phyloP scores from a whole-genome alignment of 495 filamentous ascomycete genomes.

The Tuber brumale region DNA sequence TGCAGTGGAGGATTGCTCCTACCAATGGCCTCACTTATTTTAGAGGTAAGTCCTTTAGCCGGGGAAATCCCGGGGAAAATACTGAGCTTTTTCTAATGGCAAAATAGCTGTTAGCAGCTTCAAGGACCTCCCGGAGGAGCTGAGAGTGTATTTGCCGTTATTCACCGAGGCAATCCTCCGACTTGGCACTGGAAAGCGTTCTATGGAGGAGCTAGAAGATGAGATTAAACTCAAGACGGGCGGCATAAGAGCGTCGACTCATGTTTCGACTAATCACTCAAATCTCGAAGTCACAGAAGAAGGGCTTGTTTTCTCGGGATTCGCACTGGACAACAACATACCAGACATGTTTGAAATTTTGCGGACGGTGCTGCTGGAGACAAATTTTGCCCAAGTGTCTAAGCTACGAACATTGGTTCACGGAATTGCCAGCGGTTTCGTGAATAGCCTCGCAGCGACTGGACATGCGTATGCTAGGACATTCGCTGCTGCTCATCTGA shows the following conservation, averaged over 20 bases:
- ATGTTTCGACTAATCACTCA: constrained; percentile 65
- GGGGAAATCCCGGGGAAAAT: background rate
- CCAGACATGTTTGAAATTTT: constrained; percentile 84
- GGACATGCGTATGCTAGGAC: constrained; percentile 79
- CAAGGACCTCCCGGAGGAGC: constrained; percentile 71
- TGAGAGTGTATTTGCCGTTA: constrained; percentile 76
- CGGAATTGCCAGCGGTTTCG: constrained; percentile 75
- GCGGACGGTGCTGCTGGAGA: constrained; percentile 71
- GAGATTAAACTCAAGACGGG: constrained; percentile 93
- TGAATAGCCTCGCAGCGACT: constrained; percentile 79
- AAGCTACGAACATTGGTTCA: constrained; percentile 77
- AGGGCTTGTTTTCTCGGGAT: constrained; percentile 74
- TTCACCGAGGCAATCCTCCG: constrained; percentile 92
- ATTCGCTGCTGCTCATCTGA: constrained; percentile 73
- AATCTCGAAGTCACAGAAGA: constrained; percentile 65
- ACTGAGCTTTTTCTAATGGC: constrained; percentile 1
- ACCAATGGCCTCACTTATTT: constrained; percentile 98
- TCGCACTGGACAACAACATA: constrained; percentile 80
- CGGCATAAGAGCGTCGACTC: constrained; percentile 73
- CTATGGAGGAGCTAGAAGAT: constrained; percentile 93
- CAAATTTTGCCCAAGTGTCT: constrained; percentile 77
- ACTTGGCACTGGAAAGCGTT: constrained; percentile 74
- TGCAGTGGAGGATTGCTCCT: constrained; percentile 85
- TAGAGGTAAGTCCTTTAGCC: constrained; percentile 49
- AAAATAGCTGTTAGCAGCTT: constrained; percentile 61